Conservation (phyloP, 495 filamentous ascomycete species). For the Aspergillus homomorphus region DNA sequence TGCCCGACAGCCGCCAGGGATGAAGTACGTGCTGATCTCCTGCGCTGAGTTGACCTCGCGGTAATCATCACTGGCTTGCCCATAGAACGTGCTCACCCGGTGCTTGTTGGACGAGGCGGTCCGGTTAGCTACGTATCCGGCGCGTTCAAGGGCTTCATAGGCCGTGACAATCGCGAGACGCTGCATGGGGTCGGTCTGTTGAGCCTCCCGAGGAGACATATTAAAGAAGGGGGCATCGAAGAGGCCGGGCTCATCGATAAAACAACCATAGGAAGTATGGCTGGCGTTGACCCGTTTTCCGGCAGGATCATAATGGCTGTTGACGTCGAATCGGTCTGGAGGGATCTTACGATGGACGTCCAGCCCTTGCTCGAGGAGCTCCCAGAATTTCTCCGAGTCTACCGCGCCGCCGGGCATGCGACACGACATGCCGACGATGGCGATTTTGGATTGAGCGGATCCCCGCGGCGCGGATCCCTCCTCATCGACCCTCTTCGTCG, state of each 20-base stretch:
- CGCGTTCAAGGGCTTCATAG: conserved; percentile 38
- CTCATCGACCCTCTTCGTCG: too few relatives aligned
- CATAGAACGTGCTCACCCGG: conserved; percentile 36
- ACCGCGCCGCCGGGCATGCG: background rate
- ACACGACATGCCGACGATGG: background rate
- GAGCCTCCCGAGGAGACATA: conserved; percentile 29
- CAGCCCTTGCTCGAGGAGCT: background rate
- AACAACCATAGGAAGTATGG: conserved; percentile 35
- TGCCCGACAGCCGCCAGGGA: conserved; percentile 26
- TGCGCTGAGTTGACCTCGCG: conserved; percentile 27
- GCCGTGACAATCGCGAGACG: conserved; percentile 32
- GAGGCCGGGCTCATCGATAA: conserved; percentile 28
- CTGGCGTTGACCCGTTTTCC: conserved; percentile 37
- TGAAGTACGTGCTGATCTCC: conserved; percentile 26
- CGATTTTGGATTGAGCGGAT: background rate
- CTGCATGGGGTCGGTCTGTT: conserved; percentile 31
- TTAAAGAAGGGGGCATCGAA: conserved; percentile 36
- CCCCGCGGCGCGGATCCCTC: too few relatives aligned
- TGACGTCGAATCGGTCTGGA: conserved; percentile 40
- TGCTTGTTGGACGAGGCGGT: conserved; percentile 19
- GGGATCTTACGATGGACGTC: conserved; percentile 15
- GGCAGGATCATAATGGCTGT: conserved; percentile 40
- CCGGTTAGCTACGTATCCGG: conserved; percentile 27
- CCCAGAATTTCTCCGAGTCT: background rate
- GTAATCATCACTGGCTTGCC: conserved; percentile 32